Base-by-base conservation (phyloP, 495 filamentous ascomycete species). In the Glarea lozoyensis region DNA sequence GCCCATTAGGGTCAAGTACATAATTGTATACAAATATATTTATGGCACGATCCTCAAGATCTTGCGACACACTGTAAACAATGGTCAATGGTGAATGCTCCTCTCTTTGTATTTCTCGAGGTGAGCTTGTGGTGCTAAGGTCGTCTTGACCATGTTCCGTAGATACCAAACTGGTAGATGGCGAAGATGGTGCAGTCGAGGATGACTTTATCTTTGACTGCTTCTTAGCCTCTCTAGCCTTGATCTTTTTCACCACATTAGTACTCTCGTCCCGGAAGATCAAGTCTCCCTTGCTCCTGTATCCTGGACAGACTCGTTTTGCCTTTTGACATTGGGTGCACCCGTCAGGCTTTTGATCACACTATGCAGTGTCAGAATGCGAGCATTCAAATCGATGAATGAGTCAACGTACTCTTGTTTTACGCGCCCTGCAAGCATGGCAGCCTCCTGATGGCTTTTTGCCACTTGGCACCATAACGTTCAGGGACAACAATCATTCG, bases 231-330 rank as follows among this genome's bases (percentile, higher is more conserved):
- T 56, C 49, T 40, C 68, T 72, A 2, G 53, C 53, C 27, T 56
- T 49, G 36, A 74, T 76, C 56, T 82, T 87, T 43, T 70, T 68
- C 43, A 75, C 72, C 33, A 86, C 78, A 42, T 79, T 72, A 41
- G 69, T 69, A 56, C 79, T 86, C 58, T 87, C 78, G 52, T 86
- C 76, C 29, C 80, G 73, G 56, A 87, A 87, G 65, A 84, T 76
- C 36, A 86, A 62, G 32, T 81, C 78, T 31, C 82, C 61, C 45
- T 77, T 70, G 37, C 81, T 75, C 29, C 81, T 72, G 53, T 87
- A 87, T 16, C 82, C 82, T 42, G 81, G 79, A 54, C 82, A 87
- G 50, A 62, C 60, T 52, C 78, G 65, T 50, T 72, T 72, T 32
- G 73, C 69, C 52, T 76, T 74, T 31, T 66, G 59, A 57, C 82